Evolutionary conservation across 768 basidiomycete species (phyloP).

Genomic region (Tephrocybe sp.): DNA sequence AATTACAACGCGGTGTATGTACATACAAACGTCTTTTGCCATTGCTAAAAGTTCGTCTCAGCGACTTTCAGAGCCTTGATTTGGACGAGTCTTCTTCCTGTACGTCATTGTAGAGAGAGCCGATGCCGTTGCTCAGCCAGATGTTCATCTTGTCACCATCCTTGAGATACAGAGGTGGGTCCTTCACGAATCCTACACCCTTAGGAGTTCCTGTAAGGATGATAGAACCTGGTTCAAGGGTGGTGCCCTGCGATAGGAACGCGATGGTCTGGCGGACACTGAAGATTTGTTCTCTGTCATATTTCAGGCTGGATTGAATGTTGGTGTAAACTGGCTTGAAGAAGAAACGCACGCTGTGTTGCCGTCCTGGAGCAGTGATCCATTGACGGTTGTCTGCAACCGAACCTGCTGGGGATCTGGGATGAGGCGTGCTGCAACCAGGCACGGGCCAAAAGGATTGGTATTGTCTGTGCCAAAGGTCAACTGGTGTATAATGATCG

Average conservation of each 20-base stretch:
- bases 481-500: background rate
- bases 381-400: conserved; percentile 69
- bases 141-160: conserved; percentile 71
- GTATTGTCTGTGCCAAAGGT: conserved; percentile 48
- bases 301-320: background rate
- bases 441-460: conserved; percentile 78
- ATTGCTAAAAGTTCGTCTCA: background rate
- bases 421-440: conserved; percentile 66
- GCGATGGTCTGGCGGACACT: conserved; percentile 73
- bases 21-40: too few species aligned
- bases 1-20: too few species aligned
- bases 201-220: conserved; percentile 85
- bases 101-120: conserved; percentile 78
- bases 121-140: conserved; percentile 73
- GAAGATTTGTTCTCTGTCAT: conserved; percentile 76
- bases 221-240: conserved; percentile 76
- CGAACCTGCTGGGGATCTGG: conserved; percentile 64
- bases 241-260: conserved; percentile 83
- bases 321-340: background rate
- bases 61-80: conserved; percentile 40
- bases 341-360: conserved; percentile 61
- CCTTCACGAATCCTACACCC: conserved; percentile 78
- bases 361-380: conserved; percentile 68
- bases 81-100: conserved; percentile 54
- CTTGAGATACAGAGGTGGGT: conserved; percentile 69